These are phyloP conservation scores for Talaromyces sp. DNA, from an alignment of 2,329 filamentous ascomycete genomes.

Conservation along the genomic window DNA sequence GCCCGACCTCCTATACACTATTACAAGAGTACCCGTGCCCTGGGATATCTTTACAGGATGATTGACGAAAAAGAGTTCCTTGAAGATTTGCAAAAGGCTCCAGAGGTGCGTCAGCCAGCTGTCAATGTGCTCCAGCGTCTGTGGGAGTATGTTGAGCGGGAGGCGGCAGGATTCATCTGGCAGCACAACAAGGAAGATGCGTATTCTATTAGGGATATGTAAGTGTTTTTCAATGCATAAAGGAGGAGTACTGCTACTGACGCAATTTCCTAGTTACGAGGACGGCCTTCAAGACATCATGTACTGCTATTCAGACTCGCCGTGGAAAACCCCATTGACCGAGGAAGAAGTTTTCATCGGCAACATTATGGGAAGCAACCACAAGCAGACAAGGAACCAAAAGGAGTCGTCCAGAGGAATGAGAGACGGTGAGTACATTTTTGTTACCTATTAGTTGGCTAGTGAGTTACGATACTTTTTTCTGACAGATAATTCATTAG, in stretches of 20 bases:
- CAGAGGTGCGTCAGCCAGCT: neutral
- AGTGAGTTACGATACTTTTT: no score
- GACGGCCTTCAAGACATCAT: constrained; percentile 23
- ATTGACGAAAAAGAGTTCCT: constrained; percentile 63
- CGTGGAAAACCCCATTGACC: constrained; percentile 41
- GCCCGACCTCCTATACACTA: constrained; percentile 43
- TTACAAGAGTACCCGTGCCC: constrained; percentile 62
- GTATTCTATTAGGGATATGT: constrained; percentile 17
- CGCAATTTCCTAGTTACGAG: constrained; percentile 42
- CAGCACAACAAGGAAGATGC: constrained; percentile 15
- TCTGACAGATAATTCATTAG: constrained; percentile 6
- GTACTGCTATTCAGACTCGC: constrained; percentile 38
- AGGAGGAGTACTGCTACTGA: constrained; percentile 1
- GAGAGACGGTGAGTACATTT: constrained; percentile 16
- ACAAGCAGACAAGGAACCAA: constrained; percentile 17
- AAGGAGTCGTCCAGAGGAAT: constrained; percentile 19
- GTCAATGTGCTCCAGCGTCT: neutral
- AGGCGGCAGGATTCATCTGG: constrained; percentile 19
- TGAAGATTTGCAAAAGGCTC: constrained; percentile 12
- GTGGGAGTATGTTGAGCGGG: constrained; percentile 13
- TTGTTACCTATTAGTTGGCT: no score
- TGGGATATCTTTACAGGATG: constrained; percentile 64
- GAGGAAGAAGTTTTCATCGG: constrained; percentile 55
- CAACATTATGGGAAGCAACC: constrained; percentile 41
- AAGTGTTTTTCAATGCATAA: constrained; percentile 6